A percentile compares a stretch with the other conserved stretches of the same genome.
phyloP scores from a whole-genome alignment of 139 green algal genomes.

The Chlorella sp. region DNA sequence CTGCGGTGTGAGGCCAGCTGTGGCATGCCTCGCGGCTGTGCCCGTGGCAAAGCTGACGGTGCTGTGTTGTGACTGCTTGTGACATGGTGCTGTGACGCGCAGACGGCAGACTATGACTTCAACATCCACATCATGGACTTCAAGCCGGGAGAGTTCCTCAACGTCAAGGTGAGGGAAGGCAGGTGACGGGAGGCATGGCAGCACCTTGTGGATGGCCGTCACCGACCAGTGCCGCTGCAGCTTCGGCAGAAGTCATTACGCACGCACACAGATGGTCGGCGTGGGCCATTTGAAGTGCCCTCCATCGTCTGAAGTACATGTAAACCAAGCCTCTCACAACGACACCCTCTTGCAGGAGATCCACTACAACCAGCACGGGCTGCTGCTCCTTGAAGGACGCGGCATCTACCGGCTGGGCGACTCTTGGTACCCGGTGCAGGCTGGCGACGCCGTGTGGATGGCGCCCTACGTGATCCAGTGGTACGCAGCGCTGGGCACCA shows the following conservation, averaged over 20 bases:
- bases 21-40: too few relatives aligned
- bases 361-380: conserved; percentile 97
- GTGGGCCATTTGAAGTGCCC: too few relatives aligned
- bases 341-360: conserved; percentile 51
- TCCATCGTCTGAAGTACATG: too few relatives aligned
- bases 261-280: background rate
- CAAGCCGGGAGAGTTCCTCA: conserved; percentile 74
- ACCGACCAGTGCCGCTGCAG: background rate
- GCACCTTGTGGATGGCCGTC: too few relatives aligned
- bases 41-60: too few relatives aligned
- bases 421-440: conserved; percentile 73
- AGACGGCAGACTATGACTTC: conserved; percentile 84
- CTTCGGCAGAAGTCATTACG: background rate
- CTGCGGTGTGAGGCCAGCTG: too few relatives aligned
- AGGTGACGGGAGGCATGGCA: too few relatives aligned
- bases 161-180: conserved; percentile 79
- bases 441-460: conserved; percentile 85
- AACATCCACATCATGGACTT: conserved; percentile 98
- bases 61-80: background rate
- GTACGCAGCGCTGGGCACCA: conserved; percentile 78
- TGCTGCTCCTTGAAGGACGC: conserved; percentile 85
- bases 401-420: conserved; percentile 91
- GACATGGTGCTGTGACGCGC: background rate
- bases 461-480: conserved; percentile 83
- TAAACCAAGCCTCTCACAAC: background rate